These are phyloP conservation scores for Magnusiomyces tetraspermus DNA, from an alignment of 1,139 yeast genomes.

Conservation along the genomic window DNA sequence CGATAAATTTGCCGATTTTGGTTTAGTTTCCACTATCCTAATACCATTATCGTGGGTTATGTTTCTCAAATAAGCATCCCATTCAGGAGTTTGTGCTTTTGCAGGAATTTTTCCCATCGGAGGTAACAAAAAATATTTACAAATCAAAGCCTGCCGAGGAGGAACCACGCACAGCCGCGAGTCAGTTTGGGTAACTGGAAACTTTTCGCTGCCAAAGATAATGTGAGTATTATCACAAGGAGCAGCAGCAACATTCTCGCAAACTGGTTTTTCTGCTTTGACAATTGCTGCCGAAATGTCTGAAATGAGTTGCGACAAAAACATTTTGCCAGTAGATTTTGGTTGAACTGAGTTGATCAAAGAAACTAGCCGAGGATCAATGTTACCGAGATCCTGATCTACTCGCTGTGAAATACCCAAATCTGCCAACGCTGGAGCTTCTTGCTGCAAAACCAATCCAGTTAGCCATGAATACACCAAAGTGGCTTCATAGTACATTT, in stretches of 20 bases:
- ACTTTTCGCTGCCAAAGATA: background rate
- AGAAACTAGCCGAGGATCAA: background rate
- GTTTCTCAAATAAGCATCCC: slow-evolving; percentile 9
- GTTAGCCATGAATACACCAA: slow-evolving; percentile 16
- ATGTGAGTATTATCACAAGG: slow-evolving; percentile 1
- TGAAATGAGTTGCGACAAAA: slow-evolving; percentile 8
- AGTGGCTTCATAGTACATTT: slow-evolving; percentile 17
- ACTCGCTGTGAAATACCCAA: slow-evolving; percentile 2
- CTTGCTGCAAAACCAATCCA: slow-evolving; percentile 7
- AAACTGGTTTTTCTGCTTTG: background rate
- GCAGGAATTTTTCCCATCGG: slow-evolving; percentile 12
- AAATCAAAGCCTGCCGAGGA: slow-evolving; percentile 7
- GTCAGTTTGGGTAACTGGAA: background rate
- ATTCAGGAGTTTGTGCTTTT: slow-evolving; percentile 8
- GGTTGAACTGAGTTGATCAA: background rate
- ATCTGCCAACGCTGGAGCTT: background rate
- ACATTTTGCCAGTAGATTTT: background rate
- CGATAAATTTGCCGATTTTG: too few relatives aligned
- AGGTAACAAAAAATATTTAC: slow-evolving; percentile 7
- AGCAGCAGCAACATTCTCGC: background rate
- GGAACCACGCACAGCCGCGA: slow-evolving; percentile 7
- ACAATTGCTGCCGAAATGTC: slow-evolving; percentile 7
- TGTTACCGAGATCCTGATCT: background rate
- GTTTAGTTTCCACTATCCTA: background rate
- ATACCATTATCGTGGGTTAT: slow-evolving; percentile 1